Base-by-base conservation (phyloP, 192 early-diverging fungal genomes). In the Podochytrium sp. region DNA sequence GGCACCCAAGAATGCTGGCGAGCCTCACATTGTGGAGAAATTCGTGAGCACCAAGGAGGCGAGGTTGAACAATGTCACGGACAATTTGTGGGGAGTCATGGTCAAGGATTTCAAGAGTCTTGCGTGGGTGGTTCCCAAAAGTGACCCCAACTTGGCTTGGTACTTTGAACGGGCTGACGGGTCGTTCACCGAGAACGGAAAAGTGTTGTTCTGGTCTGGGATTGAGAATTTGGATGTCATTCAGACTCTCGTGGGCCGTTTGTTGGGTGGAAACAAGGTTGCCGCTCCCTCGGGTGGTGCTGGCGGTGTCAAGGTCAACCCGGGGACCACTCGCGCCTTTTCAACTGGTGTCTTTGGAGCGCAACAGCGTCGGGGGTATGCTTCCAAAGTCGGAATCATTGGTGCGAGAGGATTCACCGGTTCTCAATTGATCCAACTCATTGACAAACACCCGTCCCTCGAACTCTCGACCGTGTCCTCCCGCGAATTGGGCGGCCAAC, bases 351-450 rank as follows among this genome's bases (percentile, higher is more conserved):
- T 63, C 6, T 53, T 50, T 27, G 63, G 75, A 16, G 49, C 27
- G 23, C 68, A 49, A 0, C 72, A 81, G 20, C 90, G 87, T 37
- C 90, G 90, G 71, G 78, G 83, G 58, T 94, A 88, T 80, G 80
- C 85, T 43, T 90, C 87, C 49, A 57, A 59, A 30, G 66, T 99
- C 41, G 96, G 96, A 32, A 84, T 99, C 35, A 96, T 99, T 68
- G 98, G 98, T 41, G 98, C 98, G 32, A 93, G 98, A 63, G 98
- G 98, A 27, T 95, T 92, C 79, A 99, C 98, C 27, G 98, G 98
- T 7, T 92, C 90, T 59, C 96, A 99, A 80, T 86, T 99, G 55
- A 97, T 99, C 74, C 85, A 88, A 56, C 82, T 99, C 10, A 89
- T 99, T 60, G 89, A 95, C 49, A 85, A 81, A 20, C 98, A 99